Base-by-base conservation (phyloP, 2,329 filamentous ascomycete species). In the Trichoderma sp. region DNA sequence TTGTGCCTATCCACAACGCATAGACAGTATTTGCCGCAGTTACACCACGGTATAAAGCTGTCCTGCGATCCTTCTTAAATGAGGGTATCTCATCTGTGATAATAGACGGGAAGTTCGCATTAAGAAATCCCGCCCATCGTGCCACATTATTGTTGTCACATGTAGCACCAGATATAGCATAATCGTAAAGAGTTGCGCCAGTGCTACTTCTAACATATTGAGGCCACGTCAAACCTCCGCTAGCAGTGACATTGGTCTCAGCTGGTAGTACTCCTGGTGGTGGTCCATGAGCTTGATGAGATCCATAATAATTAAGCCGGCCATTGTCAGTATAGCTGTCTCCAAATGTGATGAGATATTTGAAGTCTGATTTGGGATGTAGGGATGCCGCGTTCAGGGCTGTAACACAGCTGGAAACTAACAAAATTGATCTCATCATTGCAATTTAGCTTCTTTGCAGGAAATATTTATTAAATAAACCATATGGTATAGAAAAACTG, bases 1-100 rank as follows among this genome's bases (percentile, higher is more conserved):
- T 95, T 30, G 92, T 94, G 4, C 93, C 93, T 76, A 95, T 94
- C 91, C 91, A 95, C 69, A 95, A 86, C 1, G 89, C 86, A 77
- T 94, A 95, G 2, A 93, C 89, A 0, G 92, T 93, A 73, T 90
- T 89, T 34, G 87, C 80, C 1, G 85, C 76, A 3, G 83, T 84
- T 56, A 85, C 80, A 74, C 83, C 76, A 0, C 80, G 79, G 74
- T 84, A 87, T 18, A 76, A 53, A 7, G 81, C 78, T 71, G 81
- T 78, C 66, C 79, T 83, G 9, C 78, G 77, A 70, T 90, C 88
- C n/a, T 84, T 84, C 72, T 84, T 77, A 77, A 88, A 90, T 2
- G 87, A 86, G 0, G 87, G 85, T 3, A 91, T 78, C 79, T 91
- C 85, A 75, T 91, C 90, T 34, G 88, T 88, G 0, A 87, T 78